These are phyloP conservation scores for Aureobasidium musti DNA, from an alignment of 2,329 filamentous ascomycete genomes.

Conservation along the genomic window DNA sequence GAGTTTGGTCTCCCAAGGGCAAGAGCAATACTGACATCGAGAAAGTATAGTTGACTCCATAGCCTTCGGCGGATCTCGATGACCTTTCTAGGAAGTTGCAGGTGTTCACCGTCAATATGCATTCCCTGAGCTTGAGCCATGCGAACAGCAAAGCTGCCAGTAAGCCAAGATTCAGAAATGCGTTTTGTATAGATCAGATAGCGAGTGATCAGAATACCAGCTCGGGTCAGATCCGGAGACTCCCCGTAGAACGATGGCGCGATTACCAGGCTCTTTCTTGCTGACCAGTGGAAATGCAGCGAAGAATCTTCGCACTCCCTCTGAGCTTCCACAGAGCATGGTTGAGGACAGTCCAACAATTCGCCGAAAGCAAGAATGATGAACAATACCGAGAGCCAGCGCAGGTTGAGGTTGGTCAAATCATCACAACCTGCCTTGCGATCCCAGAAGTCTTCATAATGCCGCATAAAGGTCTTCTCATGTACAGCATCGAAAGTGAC, in stretches of 20 bases:
- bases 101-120: conserved; percentile 2
- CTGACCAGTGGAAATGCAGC: conserved; percentile 6
- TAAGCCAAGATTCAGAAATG: not conserved
- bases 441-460: conserved; percentile 3
- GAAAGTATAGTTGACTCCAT: conserved; percentile 8
- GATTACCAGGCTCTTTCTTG: not conserved
- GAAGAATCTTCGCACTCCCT: not conserved
- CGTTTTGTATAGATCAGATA: conserved; percentile 4
- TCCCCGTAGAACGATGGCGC: conserved; percentile 1
- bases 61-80: not conserved
- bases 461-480: not conserved
- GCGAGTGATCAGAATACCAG: conserved; percentile 1
- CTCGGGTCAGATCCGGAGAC: not conserved
- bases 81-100: conserved; percentile 5
- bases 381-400: conserved; percentile 2
- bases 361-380: conserved; percentile 4
- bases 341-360: conserved; percentile 3
- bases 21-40: not conserved
- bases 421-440: conserved; percentile 7
- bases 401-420: not conserved
- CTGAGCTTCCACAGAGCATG: conserved; percentile 6
- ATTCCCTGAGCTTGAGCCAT: conserved; percentile 13
- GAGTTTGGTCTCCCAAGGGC: not conserved
- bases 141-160: not conserved
- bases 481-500: not conserved